Evolutionary conservation across 257 asterid species (phyloP).

Genomic region (Prunella vulgaris): DNA sequence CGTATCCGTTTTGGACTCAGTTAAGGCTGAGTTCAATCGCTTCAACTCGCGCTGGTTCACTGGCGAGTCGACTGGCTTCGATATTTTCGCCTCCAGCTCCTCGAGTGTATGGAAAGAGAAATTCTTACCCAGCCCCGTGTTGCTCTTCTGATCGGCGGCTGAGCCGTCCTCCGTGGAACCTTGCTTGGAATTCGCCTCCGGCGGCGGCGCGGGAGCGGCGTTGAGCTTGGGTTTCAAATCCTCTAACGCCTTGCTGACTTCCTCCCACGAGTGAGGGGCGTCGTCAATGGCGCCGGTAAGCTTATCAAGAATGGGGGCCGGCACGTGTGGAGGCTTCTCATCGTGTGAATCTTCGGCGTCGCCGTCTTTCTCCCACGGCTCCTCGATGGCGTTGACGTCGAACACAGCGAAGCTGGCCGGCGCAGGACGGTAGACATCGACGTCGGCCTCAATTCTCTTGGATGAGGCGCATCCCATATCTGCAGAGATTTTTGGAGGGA

Average conservation of each 20-base stretch:
- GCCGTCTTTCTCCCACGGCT: conserved; percentile 66
- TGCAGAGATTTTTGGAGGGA: conserved; percentile 26
- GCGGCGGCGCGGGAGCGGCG: conserved; percentile 11
- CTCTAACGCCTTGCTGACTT: conserved; percentile 78
- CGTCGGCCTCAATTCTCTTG: conserved; percentile 48
- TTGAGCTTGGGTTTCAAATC: conserved; percentile 55
- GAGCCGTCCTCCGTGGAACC: too few species aligned
- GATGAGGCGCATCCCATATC: conserved; percentile 92
- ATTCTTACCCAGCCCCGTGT: conserved; percentile 33
- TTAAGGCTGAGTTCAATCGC: conserved; percentile 14
- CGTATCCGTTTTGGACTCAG: not conserved
- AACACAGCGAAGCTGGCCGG: conserved; percentile 78
- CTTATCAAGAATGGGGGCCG: conserved; percentile 61
- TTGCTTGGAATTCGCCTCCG: too few species aligned
- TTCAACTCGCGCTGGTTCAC: conserved; percentile 25
- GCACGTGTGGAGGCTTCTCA: conserved; percentile 39
- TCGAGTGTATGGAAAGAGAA: conserved; percentile 74
- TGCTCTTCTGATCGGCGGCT: not conserved
- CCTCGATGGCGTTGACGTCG: conserved; percentile 70
- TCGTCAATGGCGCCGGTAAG: conserved; percentile 59
- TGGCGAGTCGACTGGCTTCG: too few species aligned
- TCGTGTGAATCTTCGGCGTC: conserved; percentile 15
- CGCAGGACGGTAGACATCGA: conserved; percentile 72
- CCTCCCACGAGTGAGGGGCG: conserved; percentile 86
- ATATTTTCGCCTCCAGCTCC: conserved; percentile 57